Conservation (phyloP, 768 basidiomycete genomes). For the Phlebiopsis flavidoalba region DNA sequence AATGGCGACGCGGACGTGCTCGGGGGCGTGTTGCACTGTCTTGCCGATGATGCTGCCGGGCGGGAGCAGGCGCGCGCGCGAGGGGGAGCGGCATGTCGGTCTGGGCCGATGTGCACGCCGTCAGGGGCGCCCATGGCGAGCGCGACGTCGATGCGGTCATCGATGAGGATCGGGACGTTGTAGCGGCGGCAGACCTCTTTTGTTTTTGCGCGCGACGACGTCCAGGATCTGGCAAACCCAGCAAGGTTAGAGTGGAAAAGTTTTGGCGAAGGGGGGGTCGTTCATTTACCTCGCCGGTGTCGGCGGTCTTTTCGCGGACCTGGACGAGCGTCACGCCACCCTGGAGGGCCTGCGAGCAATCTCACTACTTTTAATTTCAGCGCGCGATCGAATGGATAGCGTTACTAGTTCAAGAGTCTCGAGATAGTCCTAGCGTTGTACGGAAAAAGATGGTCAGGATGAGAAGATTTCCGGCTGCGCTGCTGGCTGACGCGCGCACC, state of each 20-base stretch:
- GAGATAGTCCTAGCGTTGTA: conserved; percentile 49
- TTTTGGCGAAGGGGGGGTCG: neutral
- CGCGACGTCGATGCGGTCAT: conserved; percentile 85
- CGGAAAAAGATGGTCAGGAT: neutral
- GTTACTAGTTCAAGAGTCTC: conserved; percentile 70
- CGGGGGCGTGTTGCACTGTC: conserved; percentile 57
- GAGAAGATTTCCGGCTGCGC: neutral
- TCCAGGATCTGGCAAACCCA: conserved; percentile 57
- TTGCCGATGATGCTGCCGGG: conserved; percentile 71
- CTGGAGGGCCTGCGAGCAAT: conserved; percentile 51
- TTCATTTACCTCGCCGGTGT: conserved; percentile 64
- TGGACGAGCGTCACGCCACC: conserved; percentile 92
- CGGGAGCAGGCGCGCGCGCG: conserved; percentile 67
- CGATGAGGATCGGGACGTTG: conserved; percentile 80
- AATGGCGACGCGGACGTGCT: conserved; percentile 60
- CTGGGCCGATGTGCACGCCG: conserved; percentile 89
- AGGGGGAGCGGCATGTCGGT: conserved; percentile 70
- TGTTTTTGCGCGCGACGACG: conserved; percentile 60
- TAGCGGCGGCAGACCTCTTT: conserved; percentile 73
- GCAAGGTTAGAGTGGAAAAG: neutral
- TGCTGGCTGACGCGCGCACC: conserved; percentile 29
- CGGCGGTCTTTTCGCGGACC: conserved; percentile 78
- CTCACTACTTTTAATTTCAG: neutral
- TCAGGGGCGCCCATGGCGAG: conserved; percentile 68
- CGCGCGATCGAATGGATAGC: neutral